Percentiles rank a stretch among this genome's conserved stretches.
Conservation (phyloP, 2,329 filamentous ascomycete genomes). For the Fusarium proliferatum region DNA sequence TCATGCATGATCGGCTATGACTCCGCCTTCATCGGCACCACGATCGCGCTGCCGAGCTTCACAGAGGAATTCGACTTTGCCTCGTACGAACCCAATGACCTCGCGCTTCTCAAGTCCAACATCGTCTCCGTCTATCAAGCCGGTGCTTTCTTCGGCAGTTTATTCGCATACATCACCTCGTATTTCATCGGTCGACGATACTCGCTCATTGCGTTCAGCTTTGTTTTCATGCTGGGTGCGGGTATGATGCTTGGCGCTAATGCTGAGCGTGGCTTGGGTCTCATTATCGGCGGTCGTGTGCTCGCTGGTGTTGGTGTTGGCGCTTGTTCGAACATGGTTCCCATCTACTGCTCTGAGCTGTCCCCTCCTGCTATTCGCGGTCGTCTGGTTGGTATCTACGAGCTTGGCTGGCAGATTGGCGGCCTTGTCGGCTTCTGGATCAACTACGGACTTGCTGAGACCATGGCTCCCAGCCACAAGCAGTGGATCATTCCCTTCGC, state of each 20-base stretch:
- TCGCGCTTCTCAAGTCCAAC: conserved; percentile 74
- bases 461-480: conserved; percentile 53
- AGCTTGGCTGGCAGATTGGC: conserved; percentile 73
- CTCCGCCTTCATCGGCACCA: conserved; percentile 82
- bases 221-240: conserved; percentile 76
- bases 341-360: conserved; percentile 70
- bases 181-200: conserved; percentile 75
- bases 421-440: conserved; percentile 73
- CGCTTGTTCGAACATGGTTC: conserved; percentile 70
- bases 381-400: conserved; percentile 73
- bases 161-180: conserved; percentile 73
- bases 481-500: conserved; percentile 72
- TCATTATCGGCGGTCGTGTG: conserved; percentile 70
- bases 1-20: conserved; percentile 71
- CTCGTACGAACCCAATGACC: conserved; percentile 56
- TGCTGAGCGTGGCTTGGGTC: conserved; percentile 68
- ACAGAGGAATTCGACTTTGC: conserved; percentile 73
- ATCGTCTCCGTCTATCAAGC: conserved; percentile 86
- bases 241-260: conserved; percentile 77
- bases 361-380: conserved; percentile 72
- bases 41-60: conserved; percentile 77
- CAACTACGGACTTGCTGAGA: conserved; percentile 69
- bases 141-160: conserved; percentile 83
- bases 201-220: conserved; percentile 69
- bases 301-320: conserved; percentile 73